These are phyloP conservation scores for Pythium folliculosum DNA, from an alignment of 352 stramenopile species.

Conservation along the genomic window DNA sequence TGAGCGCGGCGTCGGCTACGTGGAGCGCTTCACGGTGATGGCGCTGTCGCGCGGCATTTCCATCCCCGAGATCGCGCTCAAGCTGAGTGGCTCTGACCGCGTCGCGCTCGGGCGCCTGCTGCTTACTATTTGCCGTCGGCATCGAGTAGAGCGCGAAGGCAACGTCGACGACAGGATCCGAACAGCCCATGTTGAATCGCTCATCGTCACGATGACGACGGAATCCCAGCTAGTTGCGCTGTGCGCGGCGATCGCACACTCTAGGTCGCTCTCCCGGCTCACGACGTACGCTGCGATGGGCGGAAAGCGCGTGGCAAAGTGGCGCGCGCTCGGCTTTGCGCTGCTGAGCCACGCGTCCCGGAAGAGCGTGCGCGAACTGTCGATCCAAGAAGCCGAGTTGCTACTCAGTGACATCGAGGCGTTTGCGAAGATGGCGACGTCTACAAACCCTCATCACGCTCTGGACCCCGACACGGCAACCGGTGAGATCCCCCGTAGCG, in stretches of 20 bases:
- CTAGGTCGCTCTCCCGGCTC: neutral
- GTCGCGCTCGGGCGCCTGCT: neutral
- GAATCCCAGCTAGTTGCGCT: neutral
- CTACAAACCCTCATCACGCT: neutral
- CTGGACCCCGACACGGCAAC: neutral
- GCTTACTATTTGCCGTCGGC: neutral
- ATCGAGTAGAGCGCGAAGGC: neutral
- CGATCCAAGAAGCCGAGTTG: slow-evolving; percentile 12
- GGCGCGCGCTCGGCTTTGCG: slow-evolving; percentile 11
- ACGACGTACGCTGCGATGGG: slow-evolving; percentile 6
- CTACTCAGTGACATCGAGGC: neutral
- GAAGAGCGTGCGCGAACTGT: slow-evolving; percentile 6
- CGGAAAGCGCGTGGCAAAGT: slow-evolving; percentile 3
- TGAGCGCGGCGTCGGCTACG: neutral
- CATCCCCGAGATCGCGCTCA: slow-evolving; percentile 9
- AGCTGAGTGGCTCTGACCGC: neutral
- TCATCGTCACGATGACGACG: slow-evolving; percentile 8
- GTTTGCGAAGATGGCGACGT: neutral
- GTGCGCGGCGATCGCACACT: slow-evolving; percentile 9
- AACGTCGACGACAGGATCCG: neutral
- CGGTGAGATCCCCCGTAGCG: neutral
- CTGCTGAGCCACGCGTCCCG: slow-evolving; percentile 9
- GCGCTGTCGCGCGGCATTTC: neutral
- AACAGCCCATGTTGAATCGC: neutral
- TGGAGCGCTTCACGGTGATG: neutral